phyloP scores from a whole-genome alignment of 2,329 filamentous ascomycete genomes.

The Epichloe coenophiala region DNA sequence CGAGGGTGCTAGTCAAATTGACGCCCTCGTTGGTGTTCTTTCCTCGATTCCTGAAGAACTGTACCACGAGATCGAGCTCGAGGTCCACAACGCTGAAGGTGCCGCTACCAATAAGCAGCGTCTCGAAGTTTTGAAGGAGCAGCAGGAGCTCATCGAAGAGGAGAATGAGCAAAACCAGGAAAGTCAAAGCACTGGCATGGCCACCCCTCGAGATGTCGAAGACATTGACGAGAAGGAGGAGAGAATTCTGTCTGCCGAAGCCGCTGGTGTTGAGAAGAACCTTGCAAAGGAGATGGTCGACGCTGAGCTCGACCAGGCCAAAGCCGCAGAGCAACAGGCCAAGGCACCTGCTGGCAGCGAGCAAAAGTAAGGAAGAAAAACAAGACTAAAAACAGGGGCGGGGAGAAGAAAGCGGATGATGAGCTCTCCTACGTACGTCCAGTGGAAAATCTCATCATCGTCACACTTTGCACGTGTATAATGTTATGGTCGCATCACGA shows the following conservation, averaged over 20 bases:
- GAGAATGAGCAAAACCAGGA: constrained; percentile 85
- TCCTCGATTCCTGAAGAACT: constrained; percentile 94
- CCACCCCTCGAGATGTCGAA: constrained; percentile 71
- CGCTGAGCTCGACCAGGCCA: constrained; percentile 35
- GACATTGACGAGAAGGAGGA: constrained; percentile 94
- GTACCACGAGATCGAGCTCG: constrained; percentile 98
- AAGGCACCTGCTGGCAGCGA: constrained; percentile 7
- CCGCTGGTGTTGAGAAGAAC: constrained; percentile 31
- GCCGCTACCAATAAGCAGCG: constrained; percentile 98
- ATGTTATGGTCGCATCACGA: background rate
- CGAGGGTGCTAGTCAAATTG: constrained; percentile 80
- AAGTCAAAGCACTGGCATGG: constrained; percentile 60
- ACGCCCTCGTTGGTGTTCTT: constrained; percentile 81
- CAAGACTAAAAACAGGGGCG: background rate
- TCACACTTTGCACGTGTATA: background rate
- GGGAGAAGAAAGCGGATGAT: background rate
- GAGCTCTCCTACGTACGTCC: too few relatives aligned
- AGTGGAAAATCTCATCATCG: background rate
- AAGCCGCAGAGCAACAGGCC: constrained; percentile 15
- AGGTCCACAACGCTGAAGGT: constrained; percentile 92
- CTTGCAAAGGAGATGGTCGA: constrained; percentile 40
- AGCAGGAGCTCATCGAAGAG: constrained; percentile 94
- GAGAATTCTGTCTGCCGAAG: constrained; percentile 39
- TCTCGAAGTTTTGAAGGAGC: constrained; percentile 94
- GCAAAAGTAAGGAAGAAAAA: constrained; percentile 1